These are phyloP conservation scores for Malus sylvestris DNA, from an alignment of 306 rosid genomes.

Conservation along the genomic window DNA sequence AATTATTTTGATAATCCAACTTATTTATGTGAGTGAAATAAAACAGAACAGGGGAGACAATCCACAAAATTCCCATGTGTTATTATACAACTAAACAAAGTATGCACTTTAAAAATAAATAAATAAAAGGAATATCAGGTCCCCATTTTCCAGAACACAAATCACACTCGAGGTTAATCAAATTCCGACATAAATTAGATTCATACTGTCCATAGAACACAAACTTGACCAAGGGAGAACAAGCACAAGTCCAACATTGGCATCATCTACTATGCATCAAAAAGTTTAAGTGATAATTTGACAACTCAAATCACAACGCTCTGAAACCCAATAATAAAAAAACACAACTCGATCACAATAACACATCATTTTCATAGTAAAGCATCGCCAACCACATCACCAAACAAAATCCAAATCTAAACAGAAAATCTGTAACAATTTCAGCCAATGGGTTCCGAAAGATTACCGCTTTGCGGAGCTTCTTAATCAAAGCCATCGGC, in stretches of 20 bases:
- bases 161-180: background rate
- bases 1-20: background rate
- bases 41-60: background rate
- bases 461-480: slow-evolving; percentile 86
- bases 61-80: background rate
- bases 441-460: background rate
- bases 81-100: too few species aligned
- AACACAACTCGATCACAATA: background rate
- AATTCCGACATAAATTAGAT: background rate
- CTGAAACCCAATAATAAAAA: background rate
- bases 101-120: too few species aligned
- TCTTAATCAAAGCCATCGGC: slow-evolving; percentile 95
- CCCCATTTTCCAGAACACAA: background rate
- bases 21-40: background rate
- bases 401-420: background rate
- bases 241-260: too few species aligned
- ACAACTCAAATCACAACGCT: background rate
- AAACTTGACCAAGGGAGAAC: too few species aligned
- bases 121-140: background rate
- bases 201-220: background rate
- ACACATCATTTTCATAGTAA: background rate
- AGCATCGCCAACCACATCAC: background rate
- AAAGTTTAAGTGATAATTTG: too few species aligned
- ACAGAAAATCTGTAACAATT: background rate
- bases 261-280: background rate